Base-by-base conservation (phyloP, 441 rosid genomes). In the Eutrema salsugineum region DNA sequence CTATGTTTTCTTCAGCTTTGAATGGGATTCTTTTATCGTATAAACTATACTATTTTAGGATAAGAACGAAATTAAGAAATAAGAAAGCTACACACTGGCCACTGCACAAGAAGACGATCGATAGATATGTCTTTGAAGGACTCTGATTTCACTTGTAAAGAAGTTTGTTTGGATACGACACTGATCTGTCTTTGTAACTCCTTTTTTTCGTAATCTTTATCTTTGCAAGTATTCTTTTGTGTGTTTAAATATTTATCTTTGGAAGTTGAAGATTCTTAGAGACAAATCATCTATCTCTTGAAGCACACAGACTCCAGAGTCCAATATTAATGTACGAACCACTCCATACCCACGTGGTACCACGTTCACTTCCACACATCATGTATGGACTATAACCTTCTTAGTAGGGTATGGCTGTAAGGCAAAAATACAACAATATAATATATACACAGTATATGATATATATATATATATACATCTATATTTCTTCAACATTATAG, bases 321-420 rank as follows among this genome's bases (percentile, higher is more conserved):
- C 30, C 42, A 49, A 19, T 67, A 9, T 22, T 27, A 7, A 22
- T 14, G 64, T 43, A 32, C 33, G 3, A 50, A 35, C 50, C 35
- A 67, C 56, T 20, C 42, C 35, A 60, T 16, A 68, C 51, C 73
- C 64, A 68, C 65, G 70, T 75, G 73, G 69, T 68, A 19, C 57
- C 78, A 75, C 73, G 63, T 55, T 44, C 63, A 60, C 17, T 51
- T 43, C 63, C 36, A 60, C 57, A 35, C 20, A 8, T 30, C 53
- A 40, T 22, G 7, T 47, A 11, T 38, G 46, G 43, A 28, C 42
- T 64, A 11, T n/a, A 48, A 3, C 30, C 14, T n/a, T 15, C 1
- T 8, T 32, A 16, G 14, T 10, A 11, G n/a, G 9, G 12, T 15
- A 55, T 15, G 9, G 16, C 12, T 3, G 11, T 42, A 4, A 49